phyloP scores from a whole-genome alignment of 768 basidiomycete species.

The Trametes meyenii region DNA sequence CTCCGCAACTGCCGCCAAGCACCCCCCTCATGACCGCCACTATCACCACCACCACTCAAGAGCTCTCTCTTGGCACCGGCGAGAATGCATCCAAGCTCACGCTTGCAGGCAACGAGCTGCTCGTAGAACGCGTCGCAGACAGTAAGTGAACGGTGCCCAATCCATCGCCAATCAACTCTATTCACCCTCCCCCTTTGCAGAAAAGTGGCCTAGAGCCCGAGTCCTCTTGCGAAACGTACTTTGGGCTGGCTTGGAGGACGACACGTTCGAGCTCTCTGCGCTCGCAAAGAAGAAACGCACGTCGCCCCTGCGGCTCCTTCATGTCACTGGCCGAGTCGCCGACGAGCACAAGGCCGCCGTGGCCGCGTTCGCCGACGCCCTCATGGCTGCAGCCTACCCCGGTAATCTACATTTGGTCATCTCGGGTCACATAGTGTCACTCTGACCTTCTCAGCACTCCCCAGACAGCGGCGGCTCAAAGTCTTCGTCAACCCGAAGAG shows the following conservation, averaged over 20 bases:
- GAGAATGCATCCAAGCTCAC: conserved; percentile 27
- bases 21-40: conserved; percentile 13
- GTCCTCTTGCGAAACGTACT: conserved; percentile 57
- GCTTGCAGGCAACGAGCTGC: conserved; percentile 33
- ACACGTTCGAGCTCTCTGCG: conserved; percentile 52
- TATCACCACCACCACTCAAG: not conserved
- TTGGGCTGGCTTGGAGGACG: conserved; percentile 45
- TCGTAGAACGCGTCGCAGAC: conserved; percentile 29
- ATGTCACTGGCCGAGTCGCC: conserved; percentile 46
- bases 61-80: conserved; percentile 13
- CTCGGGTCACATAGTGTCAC: not conserved
- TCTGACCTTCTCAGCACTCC: conserved; percentile 44
- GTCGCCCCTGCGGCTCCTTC: conserved; percentile 41
- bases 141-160: conserved; percentile 14
- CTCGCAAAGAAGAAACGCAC: conserved; percentile 49
- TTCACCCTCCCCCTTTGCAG: conserved; percentile 11
- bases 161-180: not conserved
- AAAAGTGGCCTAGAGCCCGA: conserved; percentile 31
- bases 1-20: not conserved
- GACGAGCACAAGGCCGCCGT: conserved; percentile 39
- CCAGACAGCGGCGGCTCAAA: conserved; percentile 57
- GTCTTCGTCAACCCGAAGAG: conserved; percentile 81
- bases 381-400: conserved; percentile 64
- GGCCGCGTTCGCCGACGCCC: conserved; percentile 53
- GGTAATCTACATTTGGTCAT: conserved; percentile 41